Conservation (phyloP, 1,284 basidiomycete genomes). For the Ceratobasidium sp. region DNA sequence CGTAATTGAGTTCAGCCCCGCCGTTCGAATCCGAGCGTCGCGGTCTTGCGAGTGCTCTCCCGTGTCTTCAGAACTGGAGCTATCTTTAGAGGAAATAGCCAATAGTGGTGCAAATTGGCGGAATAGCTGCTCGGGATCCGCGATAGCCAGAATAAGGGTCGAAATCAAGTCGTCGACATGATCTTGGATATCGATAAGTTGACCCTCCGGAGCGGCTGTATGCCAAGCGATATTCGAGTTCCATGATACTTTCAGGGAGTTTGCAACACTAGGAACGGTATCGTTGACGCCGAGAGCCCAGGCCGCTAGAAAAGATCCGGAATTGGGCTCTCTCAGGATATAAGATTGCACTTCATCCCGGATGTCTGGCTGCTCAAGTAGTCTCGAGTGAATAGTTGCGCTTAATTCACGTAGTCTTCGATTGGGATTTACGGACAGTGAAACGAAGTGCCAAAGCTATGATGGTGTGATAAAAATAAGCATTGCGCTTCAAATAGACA, state of each 20-base stretch:
- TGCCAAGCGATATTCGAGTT: slow-evolving; percentile 51
- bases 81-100: slow-evolving; percentile 5
- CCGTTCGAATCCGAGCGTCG: slow-evolving; percentile 70
- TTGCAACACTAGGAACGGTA: slow-evolving; percentile 67
- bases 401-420: slow-evolving; percentile 76
- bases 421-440: slow-evolving; percentile 80
- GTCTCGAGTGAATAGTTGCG: slow-evolving; percentile 68
- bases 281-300: slow-evolving; percentile 81
- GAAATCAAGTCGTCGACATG: slow-evolving; percentile 51
- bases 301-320: slow-evolving; percentile 74
- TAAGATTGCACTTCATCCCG: slow-evolving; percentile 65
- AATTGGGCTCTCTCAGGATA: slow-evolving; percentile 60
- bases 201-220: slow-evolving; percentile 13
- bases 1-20: slow-evolving; percentile 70
- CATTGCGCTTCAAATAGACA: slow-evolving; percentile 16
- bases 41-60: slow-evolving; percentile 61
- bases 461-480: slow-evolving; percentile 28
- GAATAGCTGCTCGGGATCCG: slow-evolving; percentile 60
- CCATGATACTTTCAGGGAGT: slow-evolving; percentile 63
- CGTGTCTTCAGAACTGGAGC: slow-evolving; percentile 57
- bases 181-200: slow-evolving; percentile 43
- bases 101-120: slow-evolving; percentile 35
- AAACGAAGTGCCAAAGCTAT: slow-evolving; percentile 84
- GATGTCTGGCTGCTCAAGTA: slow-evolving; percentile 65
- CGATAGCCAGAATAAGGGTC: slow-evolving; percentile 62